These are phyloP conservation scores for Xylogone sp. DNA, from an alignment of 2,329 filamentous ascomycete genomes.

Conservation along the genomic window DNA sequence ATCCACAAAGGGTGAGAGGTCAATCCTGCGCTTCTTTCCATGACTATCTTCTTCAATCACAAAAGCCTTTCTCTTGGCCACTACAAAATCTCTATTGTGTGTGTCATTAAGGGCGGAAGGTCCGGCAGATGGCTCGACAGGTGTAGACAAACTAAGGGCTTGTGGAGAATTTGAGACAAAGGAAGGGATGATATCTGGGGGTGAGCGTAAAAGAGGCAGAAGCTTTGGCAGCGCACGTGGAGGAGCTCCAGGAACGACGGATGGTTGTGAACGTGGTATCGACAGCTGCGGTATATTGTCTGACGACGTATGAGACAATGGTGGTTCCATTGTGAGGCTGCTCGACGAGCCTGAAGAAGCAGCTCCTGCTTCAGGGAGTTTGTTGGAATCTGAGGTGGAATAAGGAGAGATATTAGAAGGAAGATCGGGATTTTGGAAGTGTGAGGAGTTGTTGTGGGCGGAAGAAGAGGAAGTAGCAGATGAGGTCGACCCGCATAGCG, in stretches of 20 bases:
- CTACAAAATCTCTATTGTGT: background rate
- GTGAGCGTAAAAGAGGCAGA: background rate
- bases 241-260: background rate
- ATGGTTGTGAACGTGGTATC: background rate
- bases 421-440: background rate
- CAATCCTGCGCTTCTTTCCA: constrained; percentile 11
- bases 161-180: background rate
- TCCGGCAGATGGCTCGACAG: background rate
- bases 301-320: background rate
- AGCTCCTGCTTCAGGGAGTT: background rate
- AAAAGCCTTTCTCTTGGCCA: background rate
- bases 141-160: background rate
- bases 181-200: background rate
- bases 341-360: background rate
- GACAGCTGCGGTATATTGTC: background rate
- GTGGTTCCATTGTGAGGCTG: background rate
- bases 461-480: background rate
- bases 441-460: background rate
- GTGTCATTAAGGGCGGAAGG: background rate
- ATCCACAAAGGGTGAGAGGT: background rate
- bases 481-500: background rate
- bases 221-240: background rate
- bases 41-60: background rate
- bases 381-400: background rate
- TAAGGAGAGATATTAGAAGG: background rate